Evolutionary conservation across 768 basidiomycete species (phyloP), one percentile per base, ranked within the genome.

Genomic region (Kwoniella dendrophila): DNA sequence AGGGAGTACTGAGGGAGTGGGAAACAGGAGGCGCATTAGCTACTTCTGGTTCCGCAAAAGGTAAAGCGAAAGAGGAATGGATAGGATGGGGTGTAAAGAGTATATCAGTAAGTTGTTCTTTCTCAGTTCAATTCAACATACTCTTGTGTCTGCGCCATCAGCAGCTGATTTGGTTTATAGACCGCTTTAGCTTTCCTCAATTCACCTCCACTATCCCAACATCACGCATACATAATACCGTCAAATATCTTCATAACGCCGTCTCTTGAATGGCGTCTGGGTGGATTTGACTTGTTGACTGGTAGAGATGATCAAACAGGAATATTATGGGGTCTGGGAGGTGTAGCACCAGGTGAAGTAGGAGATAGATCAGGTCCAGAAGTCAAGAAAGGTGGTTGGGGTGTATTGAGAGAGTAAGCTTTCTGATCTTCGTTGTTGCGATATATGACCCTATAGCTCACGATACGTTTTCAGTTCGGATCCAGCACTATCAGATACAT

Each of bases 191-290:
- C 89, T 1, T 99, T 99, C 79, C 77, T 98, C 58, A 97, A 98
- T 71, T 88, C 71, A 85, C 90, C 22, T 83, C 96, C 69, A 89
- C 92, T 78, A 85, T 95, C 63, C 87, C 92, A 22, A 86, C 89
- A 3, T 90, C 92, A 20, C 90, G 92, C 74, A 1, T 74, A 77
- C 47, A 56, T 75, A 8, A 50, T 74, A 22, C 71, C 74, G 0
- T 67, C 71, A 59, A 86, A 90, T 1, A 85, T 97, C 60, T 97
- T 96, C 74, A 86, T 96, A 53, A 92, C 95, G 0, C 87, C 88
- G 0, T 90, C 92, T 0, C 91, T 95, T 4, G 96, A 99, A 81
- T 98, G 95, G 96, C 90, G 90, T 73, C 81, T 99, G 7, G 94
- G 91, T 20, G 95, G 95, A 0, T 93, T 98, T 72, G 96, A 99